Evolutionary conservation across 2,329 filamentous ascomycete species (phyloP), one percentile per base, ranked within the genome.

Genomic region (Lachnellula occidentalis): DNA sequence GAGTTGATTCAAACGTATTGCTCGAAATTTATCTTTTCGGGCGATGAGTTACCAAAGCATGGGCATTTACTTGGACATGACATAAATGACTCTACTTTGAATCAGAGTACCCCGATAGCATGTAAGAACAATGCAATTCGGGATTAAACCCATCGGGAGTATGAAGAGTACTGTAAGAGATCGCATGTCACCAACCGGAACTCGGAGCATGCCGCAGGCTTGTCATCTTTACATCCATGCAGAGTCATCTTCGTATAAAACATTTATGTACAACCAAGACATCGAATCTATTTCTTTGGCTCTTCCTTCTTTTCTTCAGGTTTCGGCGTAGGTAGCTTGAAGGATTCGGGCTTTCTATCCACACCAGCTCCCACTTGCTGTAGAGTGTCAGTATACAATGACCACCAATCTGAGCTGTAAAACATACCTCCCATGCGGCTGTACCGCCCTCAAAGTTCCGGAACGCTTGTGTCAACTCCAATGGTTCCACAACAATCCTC

Each of bases 391-490:
- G 63, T 45, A 12, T 4, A 11, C 11, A 17, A 15, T 45, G 15
- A 21, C 3, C 14, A 31, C 9, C 6, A 12, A 45, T 12, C 11
- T 42, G 19, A 15, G 34, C 31, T 12, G 59, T 81, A 62, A 56
- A 80, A 86, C 73, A 62, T 80, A 83, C 76, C 71, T 88, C 85
- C 85, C 85, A 88, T 14, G 81, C 81, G 61, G 85, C 84, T 46
- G 84, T 85, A 54, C 91, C 90, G 58, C 92, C 91, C 76, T 96
- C 92, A 69, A 99, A 99, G 78, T 99, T 97, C 66, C 94, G 86
- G 85, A 95, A 99, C 7, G 95, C 94, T 75, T 99, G 94, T 14
- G 94, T 97, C 74, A 99, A 82, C 78, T 99, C 94, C 48, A 99
- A 79, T 41, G 95, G 94, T 79, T 99, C 95, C 34, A 95, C 92